phyloP scores from a whole-genome alignment of 2,329 filamentous ascomycete genomes.

The Harringtonia lauricola region DNA sequence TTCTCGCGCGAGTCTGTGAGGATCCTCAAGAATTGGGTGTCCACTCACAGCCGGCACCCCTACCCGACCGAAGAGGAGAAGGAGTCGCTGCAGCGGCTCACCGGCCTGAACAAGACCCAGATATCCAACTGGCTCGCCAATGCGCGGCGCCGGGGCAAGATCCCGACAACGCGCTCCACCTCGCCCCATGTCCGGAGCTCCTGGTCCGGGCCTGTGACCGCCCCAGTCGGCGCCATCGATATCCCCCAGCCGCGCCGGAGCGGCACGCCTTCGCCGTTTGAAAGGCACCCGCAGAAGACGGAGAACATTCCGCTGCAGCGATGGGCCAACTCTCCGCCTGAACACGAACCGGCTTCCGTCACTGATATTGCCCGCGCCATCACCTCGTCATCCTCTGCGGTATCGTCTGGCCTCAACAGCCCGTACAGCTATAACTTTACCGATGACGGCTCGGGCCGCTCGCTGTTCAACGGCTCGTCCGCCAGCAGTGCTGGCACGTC shows the following conservation, averaged over 20 bases:
- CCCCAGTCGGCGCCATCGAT: conserved; percentile 46
- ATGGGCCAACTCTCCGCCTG: conserved; percentile 48
- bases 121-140: conserved; percentile 92
- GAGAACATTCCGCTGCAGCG: conserved; percentile 44
- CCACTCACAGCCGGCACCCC: conserved; percentile 67
- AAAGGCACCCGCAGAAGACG: conserved; percentile 13
- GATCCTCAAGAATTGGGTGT: conserved; percentile 75
- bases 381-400: conserved; percentile 38
- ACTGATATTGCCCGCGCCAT: conserved; percentile 48
- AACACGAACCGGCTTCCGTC: conserved; percentile 49
- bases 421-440: conserved; percentile 46
- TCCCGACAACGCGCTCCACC: conserved; percentile 52
- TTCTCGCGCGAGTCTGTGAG: conserved; percentile 75
- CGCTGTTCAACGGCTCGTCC: conserved; percentile 48
- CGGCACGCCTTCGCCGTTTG: conserved; percentile 36
- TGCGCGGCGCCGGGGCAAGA: conserved; percentile 72
- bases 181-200: conserved; percentile 57
- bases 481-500: conserved; percentile 50
- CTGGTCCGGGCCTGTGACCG: conserved; percentile 28
- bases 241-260: conserved; percentile 48
- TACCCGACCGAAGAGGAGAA: conserved; percentile 87
- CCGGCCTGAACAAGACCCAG: conserved; percentile 71
- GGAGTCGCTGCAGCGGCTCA: conserved; percentile 64
- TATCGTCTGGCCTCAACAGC: conserved; percentile 45
- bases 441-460: conserved; percentile 49